Conservation (phyloP, 257 asterid genomes). For the Gentiana dahurica region DNA sequence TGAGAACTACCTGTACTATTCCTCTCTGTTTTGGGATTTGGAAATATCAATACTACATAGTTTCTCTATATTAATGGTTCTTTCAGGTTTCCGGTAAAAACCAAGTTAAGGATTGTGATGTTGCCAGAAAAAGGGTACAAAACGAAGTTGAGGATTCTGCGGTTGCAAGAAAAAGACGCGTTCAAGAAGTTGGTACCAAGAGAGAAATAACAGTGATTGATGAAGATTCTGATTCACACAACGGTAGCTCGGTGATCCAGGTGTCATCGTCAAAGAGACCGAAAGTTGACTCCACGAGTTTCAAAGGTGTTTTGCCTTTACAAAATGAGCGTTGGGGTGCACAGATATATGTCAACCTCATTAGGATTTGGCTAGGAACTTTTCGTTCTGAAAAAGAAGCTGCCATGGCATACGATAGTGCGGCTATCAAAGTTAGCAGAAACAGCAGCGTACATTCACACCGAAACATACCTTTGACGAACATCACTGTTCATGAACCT, state of each 20-base stretch:
- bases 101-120: too few species aligned
- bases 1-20: neutral
- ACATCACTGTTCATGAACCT: constrained; percentile 25
- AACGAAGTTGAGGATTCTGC: too few species aligned
- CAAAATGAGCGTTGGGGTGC: constrained; percentile 87
- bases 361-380: constrained; percentile 64
- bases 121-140: too few species aligned
- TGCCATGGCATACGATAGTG: constrained; percentile 70
- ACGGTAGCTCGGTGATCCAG: constrained; percentile 5
- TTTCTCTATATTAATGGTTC: too few species aligned
- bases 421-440: constrained; percentile 26
- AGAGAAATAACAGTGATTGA: neutral
- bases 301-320: constrained; percentile 67
- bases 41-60: too few species aligned
- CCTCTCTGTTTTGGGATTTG: too few species aligned
- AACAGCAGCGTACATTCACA: constrained; percentile 8
- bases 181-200: too few species aligned
- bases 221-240: constrained; percentile 26
- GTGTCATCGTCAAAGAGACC: constrained; percentile 3
- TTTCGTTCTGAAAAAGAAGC: constrained; percentile 54
- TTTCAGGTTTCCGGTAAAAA: too few species aligned
- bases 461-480: constrained; percentile 47
- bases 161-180: too few species aligned
- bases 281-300: constrained; percentile 22
- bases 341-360: constrained; percentile 49